phyloP scores from a whole-genome alignment of 306 rosid genomes.

The Begonia masoniana region DNA sequence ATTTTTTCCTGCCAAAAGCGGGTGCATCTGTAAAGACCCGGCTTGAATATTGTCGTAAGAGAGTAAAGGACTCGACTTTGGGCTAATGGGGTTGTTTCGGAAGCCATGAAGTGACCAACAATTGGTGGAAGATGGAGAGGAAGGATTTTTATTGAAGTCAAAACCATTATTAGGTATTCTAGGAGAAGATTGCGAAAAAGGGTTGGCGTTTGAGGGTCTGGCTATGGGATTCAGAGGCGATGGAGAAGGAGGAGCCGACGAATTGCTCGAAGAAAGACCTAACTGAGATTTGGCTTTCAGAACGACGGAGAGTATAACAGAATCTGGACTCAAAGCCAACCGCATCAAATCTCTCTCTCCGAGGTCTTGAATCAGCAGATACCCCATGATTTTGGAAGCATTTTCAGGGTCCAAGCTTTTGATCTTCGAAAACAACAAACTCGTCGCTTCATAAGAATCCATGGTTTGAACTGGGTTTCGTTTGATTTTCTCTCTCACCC shows the following conservation, averaged over 20 bases:
- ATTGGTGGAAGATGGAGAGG: slow-evolving; percentile 41
- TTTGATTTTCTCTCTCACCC: background rate
- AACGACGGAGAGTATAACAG: slow-evolving; percentile 38
- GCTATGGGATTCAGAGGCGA: slow-evolving; percentile 54
- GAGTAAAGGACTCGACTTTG: slow-evolving; percentile 51
- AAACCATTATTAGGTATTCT: slow-evolving; percentile 30
- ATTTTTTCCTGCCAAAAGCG: slow-evolving; percentile 22
- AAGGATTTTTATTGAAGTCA: slow-evolving; percentile 38
- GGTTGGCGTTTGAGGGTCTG: slow-evolving; percentile 36
- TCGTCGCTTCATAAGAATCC: slow-evolving; percentile 79
- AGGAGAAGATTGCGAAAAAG: slow-evolving; percentile 43
- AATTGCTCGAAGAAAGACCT: slow-evolving; percentile 22
- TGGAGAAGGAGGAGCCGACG: slow-evolving; percentile 24
- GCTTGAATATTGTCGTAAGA: slow-evolving; percentile 48
- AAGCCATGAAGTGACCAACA: slow-evolving; percentile 42
- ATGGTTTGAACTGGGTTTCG: slow-evolving; percentile 9
- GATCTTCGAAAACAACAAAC: slow-evolving; percentile 49
- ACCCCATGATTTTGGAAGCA: slow-evolving; percentile 91
- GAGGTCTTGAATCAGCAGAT: slow-evolving; percentile 50
- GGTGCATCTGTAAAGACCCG: slow-evolving; percentile 22
- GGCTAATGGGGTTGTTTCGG: slow-evolving; percentile 53
- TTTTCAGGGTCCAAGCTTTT: slow-evolving; percentile 66
- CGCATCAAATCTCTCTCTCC: slow-evolving; percentile 64
- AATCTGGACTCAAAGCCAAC: slow-evolving; percentile 56
- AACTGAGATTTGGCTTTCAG: slow-evolving; percentile 50